Evolutionary conservation across 345 rosid species (phyloP).

Genomic region (Anastatica hierochuntica): DNA sequence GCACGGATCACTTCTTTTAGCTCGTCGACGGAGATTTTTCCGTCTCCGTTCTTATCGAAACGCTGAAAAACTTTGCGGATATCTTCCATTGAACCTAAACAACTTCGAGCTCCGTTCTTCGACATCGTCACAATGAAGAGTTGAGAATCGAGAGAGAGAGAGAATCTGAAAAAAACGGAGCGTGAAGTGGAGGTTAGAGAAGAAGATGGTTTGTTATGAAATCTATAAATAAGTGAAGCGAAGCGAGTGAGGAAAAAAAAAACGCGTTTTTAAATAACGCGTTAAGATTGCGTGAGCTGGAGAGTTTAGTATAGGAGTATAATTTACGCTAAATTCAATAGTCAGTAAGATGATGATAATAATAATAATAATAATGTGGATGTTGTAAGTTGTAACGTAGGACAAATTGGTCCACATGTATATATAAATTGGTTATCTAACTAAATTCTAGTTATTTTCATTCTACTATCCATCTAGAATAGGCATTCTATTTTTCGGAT

Average conservation of each 20-base stretch:
- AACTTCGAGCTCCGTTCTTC: constrained; percentile 11
- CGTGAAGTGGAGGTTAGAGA: background rate
- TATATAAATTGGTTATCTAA: no score
- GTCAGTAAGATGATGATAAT: no score
- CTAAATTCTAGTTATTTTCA: background rate
- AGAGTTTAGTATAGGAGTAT: background rate
- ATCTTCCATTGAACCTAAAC: constrained; percentile 44
- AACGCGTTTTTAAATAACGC: constrained; percentile 24
- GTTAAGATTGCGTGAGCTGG: constrained; percentile 23
- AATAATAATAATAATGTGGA: no score
- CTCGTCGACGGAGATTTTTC: constrained; percentile 71
- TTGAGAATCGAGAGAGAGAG: background rate
- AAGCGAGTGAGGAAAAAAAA: constrained; percentile 16
- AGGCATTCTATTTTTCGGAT: no score
- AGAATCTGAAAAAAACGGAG: background rate
- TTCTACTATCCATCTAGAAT: no score
- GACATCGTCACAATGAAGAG: constrained; percentile 4
- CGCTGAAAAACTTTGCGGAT: constrained; percentile 46
- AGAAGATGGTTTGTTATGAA: background rate
- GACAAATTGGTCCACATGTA: no score
- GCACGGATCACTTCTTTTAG: constrained; percentile 46
- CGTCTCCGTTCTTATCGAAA: constrained; percentile 89
- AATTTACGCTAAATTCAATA: no score
- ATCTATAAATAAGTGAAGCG: constrained; percentile 1
- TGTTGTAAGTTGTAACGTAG: no score